Evolutionary conservation across 495 filamentous ascomycete genomes (phyloP).

Genomic region (Daldinia vernicosa): DNA sequence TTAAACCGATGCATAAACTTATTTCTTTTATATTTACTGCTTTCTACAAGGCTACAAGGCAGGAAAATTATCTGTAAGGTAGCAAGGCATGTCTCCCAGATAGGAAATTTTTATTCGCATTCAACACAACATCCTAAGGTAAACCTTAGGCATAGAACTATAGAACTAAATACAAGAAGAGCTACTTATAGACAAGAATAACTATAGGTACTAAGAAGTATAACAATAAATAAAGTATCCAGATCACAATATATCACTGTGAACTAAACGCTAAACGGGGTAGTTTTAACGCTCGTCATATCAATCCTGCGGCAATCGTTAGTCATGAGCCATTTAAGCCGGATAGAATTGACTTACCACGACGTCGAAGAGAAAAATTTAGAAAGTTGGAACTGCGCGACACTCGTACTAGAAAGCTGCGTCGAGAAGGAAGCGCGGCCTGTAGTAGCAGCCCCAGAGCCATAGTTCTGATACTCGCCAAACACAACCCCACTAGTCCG

Average conservation of each 20-base stretch:
- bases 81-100: too few species aligned
- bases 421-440: slow-evolving; percentile 26
- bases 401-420: slow-evolving; percentile 35
- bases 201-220: too few species aligned
- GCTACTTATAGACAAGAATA: too few species aligned
- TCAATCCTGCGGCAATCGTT: slow-evolving; percentile 16
- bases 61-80: too few species aligned
- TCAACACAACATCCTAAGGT: too few species aligned
- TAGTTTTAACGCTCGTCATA: slow-evolving; percentile 19
- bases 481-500: slow-evolving; percentile 32
- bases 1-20: too few species aligned
- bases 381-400: slow-evolving; percentile 19
- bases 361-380: slow-evolving; percentile 35
- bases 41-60: too few species aligned
- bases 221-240: neutral
- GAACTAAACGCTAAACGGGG: slow-evolving; percentile 12
- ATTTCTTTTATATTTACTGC: too few species aligned
- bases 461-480: slow-evolving; percentile 40
- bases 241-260: neutral
- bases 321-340: neutral
- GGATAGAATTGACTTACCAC: too few species aligned
- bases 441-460: slow-evolving; percentile 31
- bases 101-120: too few species aligned
- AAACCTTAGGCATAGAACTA: too few species aligned
- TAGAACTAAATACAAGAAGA: too few species aligned